A percentile compares a stretch with the other conserved stretches of the same genome.
phyloP scores from a whole-genome alignment of 331 rosid genomes.

The Quercus phellos region DNA sequence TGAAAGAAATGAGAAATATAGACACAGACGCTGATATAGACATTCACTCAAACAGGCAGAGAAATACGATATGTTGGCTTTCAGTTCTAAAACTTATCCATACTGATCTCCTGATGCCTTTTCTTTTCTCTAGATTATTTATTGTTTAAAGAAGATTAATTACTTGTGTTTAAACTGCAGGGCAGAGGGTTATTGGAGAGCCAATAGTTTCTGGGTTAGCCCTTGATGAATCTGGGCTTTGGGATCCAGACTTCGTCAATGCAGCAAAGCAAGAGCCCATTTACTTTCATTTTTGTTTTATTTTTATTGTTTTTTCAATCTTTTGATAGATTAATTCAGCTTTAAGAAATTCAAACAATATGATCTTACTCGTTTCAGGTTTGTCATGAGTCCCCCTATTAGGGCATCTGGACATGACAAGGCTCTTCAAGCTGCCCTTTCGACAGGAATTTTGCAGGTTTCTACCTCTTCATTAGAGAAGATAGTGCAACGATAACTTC shows the following conservation, averaged over 20 bases:
- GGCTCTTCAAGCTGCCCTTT: constrained; percentile 94
- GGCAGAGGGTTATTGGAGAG: constrained; percentile 84
- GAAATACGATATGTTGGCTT: neutral
- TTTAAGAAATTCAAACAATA: constrained; percentile 15
- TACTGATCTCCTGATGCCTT: neutral
- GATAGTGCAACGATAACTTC: neutral
- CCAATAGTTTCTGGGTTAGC: constrained; percentile 81
- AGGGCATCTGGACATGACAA: constrained; percentile 73
- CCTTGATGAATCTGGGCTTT: constrained; percentile 85
- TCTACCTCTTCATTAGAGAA: neutral
- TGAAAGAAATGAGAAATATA: neutral
- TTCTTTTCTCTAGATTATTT: neutral
- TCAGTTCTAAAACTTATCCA: neutral
- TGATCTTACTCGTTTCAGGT: constrained; percentile 48
- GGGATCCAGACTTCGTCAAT: constrained; percentile 81
- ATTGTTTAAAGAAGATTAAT: neutral
- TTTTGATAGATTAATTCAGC: neutral
- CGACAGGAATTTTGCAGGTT: constrained; percentile 84
- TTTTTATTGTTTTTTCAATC: neutral
- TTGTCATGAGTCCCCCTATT: constrained; percentile 96
- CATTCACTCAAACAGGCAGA: neutral
- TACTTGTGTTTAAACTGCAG: constrained; percentile 37
- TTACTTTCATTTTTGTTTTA: constrained; percentile 10
- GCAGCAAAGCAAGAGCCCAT: constrained; percentile 65
- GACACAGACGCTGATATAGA: neutral